These are phyloP conservation scores for Pseudopediastrum boryanum DNA, from an alignment of 139 green algal species.

Conservation along the genomic window DNA sequence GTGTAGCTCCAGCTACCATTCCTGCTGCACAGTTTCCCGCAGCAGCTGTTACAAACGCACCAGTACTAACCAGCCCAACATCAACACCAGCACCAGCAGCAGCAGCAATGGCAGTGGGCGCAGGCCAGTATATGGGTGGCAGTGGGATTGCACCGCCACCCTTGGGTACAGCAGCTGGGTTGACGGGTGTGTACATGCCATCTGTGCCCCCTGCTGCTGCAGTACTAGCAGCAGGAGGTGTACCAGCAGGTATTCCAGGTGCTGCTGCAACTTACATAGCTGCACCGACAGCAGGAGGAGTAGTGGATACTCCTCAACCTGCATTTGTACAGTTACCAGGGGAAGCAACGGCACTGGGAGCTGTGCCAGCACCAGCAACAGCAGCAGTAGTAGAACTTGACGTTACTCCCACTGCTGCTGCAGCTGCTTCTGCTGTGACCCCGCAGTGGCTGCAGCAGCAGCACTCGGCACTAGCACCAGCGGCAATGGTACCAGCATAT, in stretches of 20 bases:
- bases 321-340: not conserved
- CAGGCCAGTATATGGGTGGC: too few species aligned
- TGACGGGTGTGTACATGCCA: too few species aligned
- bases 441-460: too few species aligned
- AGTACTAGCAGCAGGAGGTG: not conserved
- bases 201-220: too few species aligned
- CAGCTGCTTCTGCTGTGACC: not conserved
- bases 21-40: not conserved
- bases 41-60: not conserved
- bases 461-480: too few species aligned
- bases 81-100: conserved; percentile 14
- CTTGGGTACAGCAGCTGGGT: too few species aligned
- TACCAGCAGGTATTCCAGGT: not conserved
- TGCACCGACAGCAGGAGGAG: not conserved
- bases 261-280: not conserved
- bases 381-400: not conserved
- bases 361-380: not conserved
- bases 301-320: too few species aligned
- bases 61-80: not conserved
- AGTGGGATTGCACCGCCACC: too few species aligned
- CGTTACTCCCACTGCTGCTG: not conserved
- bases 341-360: not conserved
- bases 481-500: not conserved
- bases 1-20: not conserved
- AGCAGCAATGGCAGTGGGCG: conserved; percentile 5